A percentile compares a stretch with the other conserved stretches of the same genome.
These are phyloP conservation scores for Pyrenophora teres DNA, from an alignment of 2,329 filamentous ascomycete genomes.

Conservation along the genomic window DNA sequence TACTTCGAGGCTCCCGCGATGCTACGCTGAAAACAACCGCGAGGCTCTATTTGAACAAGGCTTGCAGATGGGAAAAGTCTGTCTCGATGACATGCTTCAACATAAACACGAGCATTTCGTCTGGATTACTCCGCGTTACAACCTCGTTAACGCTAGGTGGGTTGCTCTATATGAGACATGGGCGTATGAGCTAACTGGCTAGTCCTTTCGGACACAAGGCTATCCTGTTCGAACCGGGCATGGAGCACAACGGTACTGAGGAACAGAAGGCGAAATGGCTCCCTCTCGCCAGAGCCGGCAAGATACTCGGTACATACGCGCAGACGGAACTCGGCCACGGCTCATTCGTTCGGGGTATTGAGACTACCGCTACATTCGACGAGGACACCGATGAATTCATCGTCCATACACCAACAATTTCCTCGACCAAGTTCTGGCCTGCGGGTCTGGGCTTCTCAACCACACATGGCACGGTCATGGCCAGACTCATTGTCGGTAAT, in stretches of 20 bases:
- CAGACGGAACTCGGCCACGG: conserved; percentile 59
- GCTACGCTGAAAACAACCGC: conserved; percentile 30
- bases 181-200: neutral
- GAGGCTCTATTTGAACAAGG: conserved; percentile 32
- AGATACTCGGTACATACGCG: conserved; percentile 51
- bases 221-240: conserved; percentile 42
- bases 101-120: conserved; percentile 28
- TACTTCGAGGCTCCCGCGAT: conserved; percentile 27
- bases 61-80: conserved; percentile 25
- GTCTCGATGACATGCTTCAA: conserved; percentile 28
- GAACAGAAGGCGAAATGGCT: conserved; percentile 54
- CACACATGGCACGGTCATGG: conserved; percentile 51
- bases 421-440: conserved; percentile 29
- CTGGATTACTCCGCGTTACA: conserved; percentile 17
- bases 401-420: conserved; percentile 54
- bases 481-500: conserved; percentile 51
- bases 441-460: conserved; percentile 22
- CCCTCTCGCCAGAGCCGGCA: conserved; percentile 41
- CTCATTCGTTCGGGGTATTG: conserved; percentile 55
- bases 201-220: conserved; percentile 23
- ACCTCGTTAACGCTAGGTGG: conserved; percentile 17
- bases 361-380: conserved; percentile 55
- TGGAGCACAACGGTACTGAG: conserved; percentile 39
- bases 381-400: conserved; percentile 50
- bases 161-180: neutral